phyloP scores from a whole-genome alignment of 768 basidiomycete genomes.

The Tulasnella sp. region DNA sequence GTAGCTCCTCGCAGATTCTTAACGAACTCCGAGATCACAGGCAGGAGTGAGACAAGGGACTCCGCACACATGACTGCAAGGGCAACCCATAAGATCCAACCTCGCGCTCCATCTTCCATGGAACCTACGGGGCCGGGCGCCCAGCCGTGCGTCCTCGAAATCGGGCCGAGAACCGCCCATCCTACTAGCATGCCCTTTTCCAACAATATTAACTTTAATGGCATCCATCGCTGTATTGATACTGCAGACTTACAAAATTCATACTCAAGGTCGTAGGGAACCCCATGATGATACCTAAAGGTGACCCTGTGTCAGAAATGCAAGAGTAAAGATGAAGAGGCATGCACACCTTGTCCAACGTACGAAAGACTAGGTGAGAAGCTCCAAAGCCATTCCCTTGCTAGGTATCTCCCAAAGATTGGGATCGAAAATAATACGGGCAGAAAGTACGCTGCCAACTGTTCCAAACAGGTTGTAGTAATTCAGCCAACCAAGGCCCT shows the following conservation, averaged over 20 bases:
- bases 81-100: constrained; percentile 95
- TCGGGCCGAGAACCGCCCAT: constrained; percentile 87
- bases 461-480: no score
- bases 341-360: constrained; percentile 66
- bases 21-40: constrained; percentile 50
- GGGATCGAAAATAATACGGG: constrained; percentile 82
- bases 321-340: constrained; percentile 10
- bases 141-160: constrained; percentile 76
- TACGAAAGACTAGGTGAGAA: constrained; percentile 89
- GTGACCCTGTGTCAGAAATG: constrained; percentile 1
- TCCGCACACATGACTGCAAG: constrained; percentile 95
- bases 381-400: constrained; percentile 83
- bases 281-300: constrained; percentile 88
- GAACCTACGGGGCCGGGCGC: constrained; percentile 87
- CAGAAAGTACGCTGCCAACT: constrained; percentile 84
- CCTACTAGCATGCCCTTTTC: constrained; percentile 87
- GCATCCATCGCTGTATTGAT: no score
- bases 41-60: constrained; percentile 72
- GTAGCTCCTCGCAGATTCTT: constrained; percentile 13
- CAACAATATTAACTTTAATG: neutral
- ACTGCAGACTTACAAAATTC: constrained; percentile 64
- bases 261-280: constrained; percentile 89
- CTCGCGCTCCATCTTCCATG: constrained; percentile 78
- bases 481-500: no score
- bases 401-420: constrained; percentile 70